phyloP scores from a whole-genome alignment of 2,329 filamentous ascomycete genomes.

The Alternaria tenuissima region DNA sequence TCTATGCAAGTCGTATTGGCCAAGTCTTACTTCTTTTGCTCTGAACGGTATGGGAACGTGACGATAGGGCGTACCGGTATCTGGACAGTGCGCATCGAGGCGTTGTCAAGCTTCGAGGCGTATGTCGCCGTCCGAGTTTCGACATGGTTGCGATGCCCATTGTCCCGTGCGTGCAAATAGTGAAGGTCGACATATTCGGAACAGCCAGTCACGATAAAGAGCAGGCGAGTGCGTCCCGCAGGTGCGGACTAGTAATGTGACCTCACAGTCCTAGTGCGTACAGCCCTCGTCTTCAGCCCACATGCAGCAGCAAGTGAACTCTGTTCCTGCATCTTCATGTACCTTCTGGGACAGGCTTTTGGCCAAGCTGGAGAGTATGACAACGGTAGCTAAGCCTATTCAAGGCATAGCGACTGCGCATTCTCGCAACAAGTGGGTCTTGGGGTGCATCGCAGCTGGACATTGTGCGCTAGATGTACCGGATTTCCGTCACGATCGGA shows the following conservation, averaged over 20 bases:
- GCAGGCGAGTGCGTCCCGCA: constrained; percentile 4
- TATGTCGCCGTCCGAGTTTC: constrained; percentile 29
- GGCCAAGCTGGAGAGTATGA: constrained; percentile 25
- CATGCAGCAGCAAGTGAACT: constrained; percentile 13
- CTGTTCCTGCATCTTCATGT: constrained; percentile 27
- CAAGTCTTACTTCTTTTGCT: constrained; percentile 14
- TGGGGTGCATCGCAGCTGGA: constrained; percentile 25
- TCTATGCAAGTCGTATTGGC: constrained; percentile 28
- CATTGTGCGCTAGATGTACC: constrained; percentile 20
- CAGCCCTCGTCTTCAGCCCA: constrained; percentile 3
- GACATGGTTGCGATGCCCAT: constrained; percentile 17
- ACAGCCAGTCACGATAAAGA: constrained; percentile 7
- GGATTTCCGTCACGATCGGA: constrained; percentile 16
- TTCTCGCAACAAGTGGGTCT: constrained; percentile 18
- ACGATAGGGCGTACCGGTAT: constrained; percentile 4
- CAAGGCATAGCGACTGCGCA: constrained; percentile 27
- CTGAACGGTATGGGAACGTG: background rate
- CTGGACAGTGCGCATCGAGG: constrained; percentile 6
- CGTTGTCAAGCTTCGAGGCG: constrained; percentile 12
- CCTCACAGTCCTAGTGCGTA: constrained; percentile 1
- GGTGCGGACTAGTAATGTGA: background rate
- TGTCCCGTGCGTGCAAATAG: constrained; percentile 20
- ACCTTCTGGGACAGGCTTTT: constrained; percentile 21
- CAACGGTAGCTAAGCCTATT: constrained; percentile 35
- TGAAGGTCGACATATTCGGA: constrained; percentile 23